A percentile compares a stretch with the other conserved stretches of the same genome.
phyloP scores from a whole-genome alignment of 2,329 filamentous ascomycete species.

The Leptosphaerulina australis region DNA sequence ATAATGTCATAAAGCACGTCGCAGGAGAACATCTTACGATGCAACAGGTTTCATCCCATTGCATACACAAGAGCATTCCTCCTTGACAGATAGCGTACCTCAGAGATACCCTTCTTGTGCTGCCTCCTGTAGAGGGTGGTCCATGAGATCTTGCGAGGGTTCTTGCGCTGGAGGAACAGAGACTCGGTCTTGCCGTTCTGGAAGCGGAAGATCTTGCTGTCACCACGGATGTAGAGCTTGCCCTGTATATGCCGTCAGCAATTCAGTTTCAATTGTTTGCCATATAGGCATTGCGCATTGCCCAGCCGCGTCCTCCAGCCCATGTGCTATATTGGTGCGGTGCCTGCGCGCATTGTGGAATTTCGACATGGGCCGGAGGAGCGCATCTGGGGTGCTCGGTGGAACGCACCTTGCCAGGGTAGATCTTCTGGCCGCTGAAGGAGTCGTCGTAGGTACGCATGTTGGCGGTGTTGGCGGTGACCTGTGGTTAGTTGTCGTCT shows the following conservation, averaged over 20 bases:
- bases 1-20: slow-evolving; percentile 16
- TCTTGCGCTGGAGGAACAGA: slow-evolving; percentile 99
- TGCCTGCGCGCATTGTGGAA: slow-evolving; percentile 21
- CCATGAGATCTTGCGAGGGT: slow-evolving; percentile 99
- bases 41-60: slow-evolving; percentile 32
- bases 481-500: slow-evolving; percentile 49
- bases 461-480: slow-evolving; percentile 58
- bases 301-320: slow-evolving; percentile 14
- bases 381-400: slow-evolving; percentile 20
- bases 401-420: slow-evolving; percentile 74
- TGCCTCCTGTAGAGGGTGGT: slow-evolving; percentile 97
- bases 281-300: slow-evolving; percentile 1
- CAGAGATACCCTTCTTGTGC: slow-evolving; percentile 99
- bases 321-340: slow-evolving; percentile 24
- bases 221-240: slow-evolving; percentile 99
- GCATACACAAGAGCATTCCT: slow-evolving; percentile 10
- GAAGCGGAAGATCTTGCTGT: slow-evolving; percentile 99
- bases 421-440: slow-evolving; percentile 79
- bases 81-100: slow-evolving; percentile 66
- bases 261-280: slow-evolving; percentile 19
- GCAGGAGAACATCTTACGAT: slow-evolving; percentile 16
- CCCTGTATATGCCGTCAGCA: slow-evolving; percentile 65
- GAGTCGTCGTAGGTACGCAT: slow-evolving; percentile 81
- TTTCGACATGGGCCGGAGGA: slow-evolving; percentile 33
- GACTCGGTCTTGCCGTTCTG: slow-evolving; percentile 99